Evolutionary conservation across 2,329 filamentous ascomycete species (phyloP), one percentile per base, ranked within the genome.

Genomic region (Phoma sp.): DNA sequence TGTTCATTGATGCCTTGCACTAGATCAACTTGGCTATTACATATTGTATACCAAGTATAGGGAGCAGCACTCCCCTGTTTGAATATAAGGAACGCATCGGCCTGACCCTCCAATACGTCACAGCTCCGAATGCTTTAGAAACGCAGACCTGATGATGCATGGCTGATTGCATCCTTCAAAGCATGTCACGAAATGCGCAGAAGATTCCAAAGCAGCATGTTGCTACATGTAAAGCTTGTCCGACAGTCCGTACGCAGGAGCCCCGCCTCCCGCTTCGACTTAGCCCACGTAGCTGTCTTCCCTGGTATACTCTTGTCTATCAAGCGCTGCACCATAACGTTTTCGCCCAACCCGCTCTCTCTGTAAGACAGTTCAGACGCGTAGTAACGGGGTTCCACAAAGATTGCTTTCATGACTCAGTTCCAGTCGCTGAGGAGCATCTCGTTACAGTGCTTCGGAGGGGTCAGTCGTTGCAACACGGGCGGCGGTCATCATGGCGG

Each of bases 331-430:
- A 29, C 46, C 5, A 49, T 27, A 8, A 19, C 1, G 2, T 41
- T 21, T 21, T 35, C 21, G 17, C 21, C 37, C 8, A 49, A 7
- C 3, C 12, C 3, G 19, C n/a, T 15, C n/a, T 49, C 46, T 19
- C 12, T 31, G 9, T 21, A 22, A 25, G 22, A 6, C n/a, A 49
- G 32, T 6, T 35, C 21, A 13, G 54, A 58, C 17, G 50, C 41
- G n/a, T 58, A 58, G 31, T 58, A 45, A 27, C 50, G 44, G 31
- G 54, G 50, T 36, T 54, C 40, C 4, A 45, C 40, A 24, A 58
- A 58, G 19, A 58, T 53, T 15, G 55, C 32, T 27, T 50, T 41
- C 6, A 54, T 40, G n/a, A 43, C 27, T 13, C 37, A 50, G 15
- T 58, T 45, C 35, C 25, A 27, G 25, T 9, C 9, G 5, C 9